Evolutionary conservation across 2,329 filamentous ascomycete genomes (phyloP), one percentile per base, ranked within the genome.

Genomic region (Cyphellophora attinorum): DNA sequence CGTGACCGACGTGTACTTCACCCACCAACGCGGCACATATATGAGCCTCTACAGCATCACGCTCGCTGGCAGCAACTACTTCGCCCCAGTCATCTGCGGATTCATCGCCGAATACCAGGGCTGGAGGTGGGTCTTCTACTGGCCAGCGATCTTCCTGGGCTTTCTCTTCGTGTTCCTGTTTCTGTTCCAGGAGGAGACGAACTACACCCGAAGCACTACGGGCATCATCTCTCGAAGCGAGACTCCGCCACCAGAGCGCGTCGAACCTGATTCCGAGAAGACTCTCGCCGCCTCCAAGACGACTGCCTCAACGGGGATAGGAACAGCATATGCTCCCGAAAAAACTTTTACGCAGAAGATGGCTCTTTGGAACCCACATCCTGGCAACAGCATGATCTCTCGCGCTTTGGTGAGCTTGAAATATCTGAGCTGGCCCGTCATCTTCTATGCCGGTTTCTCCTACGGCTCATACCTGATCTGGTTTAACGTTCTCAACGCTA

Each of bases 401-500:
- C 39, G 39, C 18, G 37, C 33, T 19, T 14, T 32, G n/a, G 40
- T 30, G 19, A 37, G 33, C 15, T 13, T 44, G 27, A 35, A 31
- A 13, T 40, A 41, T 27, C 27, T 37, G 12, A 44, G 37, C 3
- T 60, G 58, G 33, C 54, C 58, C 1, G 54, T 61, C 19, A 58
- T 61, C 29, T 50, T 52, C 37, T 62, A 57, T 39, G 48, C 55
- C 15, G 59, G 59, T 12, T 61, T 62, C 46, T 49, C 42, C 13
- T 62, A 61, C 44, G 59, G 60, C 15, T 56, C 55, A 3, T 59
- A 60, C 25, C 25, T 33, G 23, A 31, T 59, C 35, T 62, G 59
- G 59, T 62, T 61, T 51, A 61, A 61, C 40, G 58, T 64, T 10
- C 55, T 63, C 35, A 63, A 64, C 39, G 59, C 49, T 4, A 63